These are phyloP conservation scores for Arctium minus DNA, from an alignment of 129 eudicot species.

Conservation along the genomic window DNA sequence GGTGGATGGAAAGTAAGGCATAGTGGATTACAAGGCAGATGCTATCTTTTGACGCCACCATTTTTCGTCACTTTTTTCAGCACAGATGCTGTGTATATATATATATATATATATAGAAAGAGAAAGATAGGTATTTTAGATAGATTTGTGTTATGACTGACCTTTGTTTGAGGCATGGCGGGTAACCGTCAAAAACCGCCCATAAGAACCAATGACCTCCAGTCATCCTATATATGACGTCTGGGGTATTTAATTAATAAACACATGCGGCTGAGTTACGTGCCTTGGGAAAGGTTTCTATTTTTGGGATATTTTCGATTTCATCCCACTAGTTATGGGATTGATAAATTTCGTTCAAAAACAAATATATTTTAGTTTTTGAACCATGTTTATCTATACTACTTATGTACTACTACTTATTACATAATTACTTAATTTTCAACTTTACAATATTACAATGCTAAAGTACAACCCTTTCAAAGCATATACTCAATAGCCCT, in stretches of 20 bases:
- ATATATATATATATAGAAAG: not conserved
- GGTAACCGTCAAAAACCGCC: slow-evolving; percentile 25
- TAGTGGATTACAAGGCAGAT: slow-evolving; percentile 12
- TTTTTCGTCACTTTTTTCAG: slow-evolving; percentile 18
- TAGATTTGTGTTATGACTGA: not conserved
- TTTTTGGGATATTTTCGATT: not conserved
- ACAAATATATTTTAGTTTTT: too few species aligned
- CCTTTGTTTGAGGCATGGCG: not conserved
- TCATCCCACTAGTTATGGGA: not conserved
- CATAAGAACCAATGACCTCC: slow-evolving; percentile 21
- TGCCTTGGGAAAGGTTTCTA: not conserved
- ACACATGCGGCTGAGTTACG: slow-evolving; percentile 13
- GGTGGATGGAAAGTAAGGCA: slow-evolving; percentile 14
- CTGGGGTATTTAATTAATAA: not conserved
- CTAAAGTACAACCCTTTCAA: too few species aligned
- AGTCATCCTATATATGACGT: slow-evolving; percentile 11
- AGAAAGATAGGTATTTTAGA: not conserved
- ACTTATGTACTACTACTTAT: too few species aligned
- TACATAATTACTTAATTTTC: too few species aligned
- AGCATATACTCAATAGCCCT: too few species aligned
- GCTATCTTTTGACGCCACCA: not conserved
- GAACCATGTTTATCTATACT: too few species aligned
- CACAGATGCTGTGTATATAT: not conserved
- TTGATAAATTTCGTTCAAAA: too few species aligned
- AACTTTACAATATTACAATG: too few species aligned